Evolutionary conservation across 495 filamentous ascomycete genomes (phyloP), one percentile per base, ranked within the genome.

Genomic region (Cryomyces antarcticus): DNA sequence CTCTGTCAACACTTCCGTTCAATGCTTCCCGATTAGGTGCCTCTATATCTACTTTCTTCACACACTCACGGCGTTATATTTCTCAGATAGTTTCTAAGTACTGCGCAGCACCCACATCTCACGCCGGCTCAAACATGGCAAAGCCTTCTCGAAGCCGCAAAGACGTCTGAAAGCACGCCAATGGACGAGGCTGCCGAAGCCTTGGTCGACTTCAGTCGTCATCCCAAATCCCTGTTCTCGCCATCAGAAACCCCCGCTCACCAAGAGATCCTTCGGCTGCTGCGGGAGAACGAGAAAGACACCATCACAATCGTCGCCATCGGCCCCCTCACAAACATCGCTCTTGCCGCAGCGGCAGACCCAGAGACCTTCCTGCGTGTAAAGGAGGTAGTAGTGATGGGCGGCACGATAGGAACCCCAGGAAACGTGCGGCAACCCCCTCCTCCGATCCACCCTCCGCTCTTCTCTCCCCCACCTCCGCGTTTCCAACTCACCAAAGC

Each of bases 311-410:
- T 99, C 46, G 74, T 95, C 30, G 85, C 80, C 35, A 68, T 96
- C 38, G 89, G 92, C 0, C 89, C 89, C 0, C 63, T 96, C 31
- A 95, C 87, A 5, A 99, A 92, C 58, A 64, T 95, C 13, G 88
- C 92, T 7, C 58, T 87, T 35, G 89, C 89, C 9, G 85, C 89
- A 29, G 73, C 82, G 5, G 71, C 80, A 53, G 84, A 93, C 48
- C 74, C 83, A 2, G 77, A 82, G 53, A 77, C 83, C 4, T 93
- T 99, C 63, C 70, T 96, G 4, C 73, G 75, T 17, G 84, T 73
- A 28, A 93, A 92, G 56, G 80, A 93, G 55, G 74, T 99, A 3
- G 75, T 94, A 13, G 78, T 93, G n/a, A 99, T 99, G 89, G 89
- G 88, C 31, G 92, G 89, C 44, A 73, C 80, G n/a, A 70, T 96